Base-by-base conservation (phyloP, 768 basidiomycete species). In the Clitopilus hobsonii region DNA sequence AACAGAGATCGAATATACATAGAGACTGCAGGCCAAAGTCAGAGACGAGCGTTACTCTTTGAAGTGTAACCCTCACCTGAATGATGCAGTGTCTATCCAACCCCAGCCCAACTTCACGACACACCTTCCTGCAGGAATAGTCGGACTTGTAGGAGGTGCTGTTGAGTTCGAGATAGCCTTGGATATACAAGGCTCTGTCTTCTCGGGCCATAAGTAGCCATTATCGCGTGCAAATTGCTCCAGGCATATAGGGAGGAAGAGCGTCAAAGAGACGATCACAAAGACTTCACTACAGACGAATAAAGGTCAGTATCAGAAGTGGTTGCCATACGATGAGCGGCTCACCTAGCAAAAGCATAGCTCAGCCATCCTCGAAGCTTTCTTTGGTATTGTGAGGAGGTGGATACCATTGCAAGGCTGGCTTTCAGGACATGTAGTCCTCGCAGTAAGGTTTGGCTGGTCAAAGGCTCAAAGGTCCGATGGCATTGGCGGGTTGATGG, bases 31-130 rank as follows among this genome's bases (percentile, higher is more conserved):
- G 5, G n/a, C n/a, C n/a, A 16, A 27, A 36, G 3, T 3, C 13
- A 16, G 14, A 27, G 24, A 22, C 29, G 6, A 45, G 41, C 41
- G 22, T 18, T 28, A 51, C 26, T 49, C 16, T 16, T 7, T 14
- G 27, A 18, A 27, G 1, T 1, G 5, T 14, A 0, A 29, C 28
- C 45, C n/a, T 7, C 51, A 91, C 93, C 92, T 94, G 67, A 94
- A 96, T 64, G 92, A 94, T 1, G 94, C 93, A 11, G 79, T 92
- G 65, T 96, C 94, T 50, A 95, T 81, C 93, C 93, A 96, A 1
- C 75, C 56, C 82, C 92, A 92, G 0, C 84, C 85, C 54, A 96
- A 74, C 65, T 84, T 84, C 23, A 94, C 92, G 4, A 88, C 89
- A 68, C 94, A 96, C 24, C 88, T 78, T 14, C 68, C 76, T 0